Percentiles rank a stretch among this genome's conserved stretches.
phyloP scores from a whole-genome alignment of 768 basidiomycete genomes.

The Mycena albidolilacea region DNA sequence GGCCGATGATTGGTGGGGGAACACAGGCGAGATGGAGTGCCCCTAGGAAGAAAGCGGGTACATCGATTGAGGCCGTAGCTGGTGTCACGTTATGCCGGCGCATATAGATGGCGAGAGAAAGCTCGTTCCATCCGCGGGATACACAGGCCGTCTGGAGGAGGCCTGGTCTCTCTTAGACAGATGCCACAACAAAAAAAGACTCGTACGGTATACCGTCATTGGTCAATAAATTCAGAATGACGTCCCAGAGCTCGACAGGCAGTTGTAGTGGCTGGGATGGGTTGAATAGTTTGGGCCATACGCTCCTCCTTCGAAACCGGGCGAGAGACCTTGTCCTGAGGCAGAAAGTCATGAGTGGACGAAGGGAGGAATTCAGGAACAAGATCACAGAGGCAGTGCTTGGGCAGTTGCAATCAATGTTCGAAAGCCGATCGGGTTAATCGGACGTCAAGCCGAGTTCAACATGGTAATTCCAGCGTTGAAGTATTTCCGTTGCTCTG shows the following conservation, averaged over 20 bases:
- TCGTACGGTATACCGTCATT: not conserved
- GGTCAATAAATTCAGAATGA: not conserved
- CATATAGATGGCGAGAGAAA: conserved; percentile 5
- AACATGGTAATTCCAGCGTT: too few species aligned
- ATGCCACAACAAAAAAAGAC: too few species aligned
- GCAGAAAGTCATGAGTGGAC: not conserved
- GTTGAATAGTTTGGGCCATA: not conserved
- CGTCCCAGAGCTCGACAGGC: conserved; percentile 18
- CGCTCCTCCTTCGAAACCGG: not conserved
- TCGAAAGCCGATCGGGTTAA: too few species aligned
- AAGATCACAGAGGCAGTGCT: not conserved
- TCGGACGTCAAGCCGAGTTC: too few species aligned
- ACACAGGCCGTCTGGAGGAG: conserved; percentile 18
- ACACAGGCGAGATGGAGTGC: conserved; percentile 3
- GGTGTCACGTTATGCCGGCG: not conserved
- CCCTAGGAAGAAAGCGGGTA: not conserved
- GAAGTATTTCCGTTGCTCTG: too few species aligned
- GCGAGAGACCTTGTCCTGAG: not conserved
- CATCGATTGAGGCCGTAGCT: not conserved
- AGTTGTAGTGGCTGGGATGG: not conserved
- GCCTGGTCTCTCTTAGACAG: too few species aligned
- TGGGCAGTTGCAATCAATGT: not conserved
- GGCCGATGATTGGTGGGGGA: not conserved
- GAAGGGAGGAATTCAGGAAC: not conserved
- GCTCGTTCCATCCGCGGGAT: conserved; percentile 7